Conservation (phyloP, 305 asterid genomes). For the Lippia alba region DNA sequence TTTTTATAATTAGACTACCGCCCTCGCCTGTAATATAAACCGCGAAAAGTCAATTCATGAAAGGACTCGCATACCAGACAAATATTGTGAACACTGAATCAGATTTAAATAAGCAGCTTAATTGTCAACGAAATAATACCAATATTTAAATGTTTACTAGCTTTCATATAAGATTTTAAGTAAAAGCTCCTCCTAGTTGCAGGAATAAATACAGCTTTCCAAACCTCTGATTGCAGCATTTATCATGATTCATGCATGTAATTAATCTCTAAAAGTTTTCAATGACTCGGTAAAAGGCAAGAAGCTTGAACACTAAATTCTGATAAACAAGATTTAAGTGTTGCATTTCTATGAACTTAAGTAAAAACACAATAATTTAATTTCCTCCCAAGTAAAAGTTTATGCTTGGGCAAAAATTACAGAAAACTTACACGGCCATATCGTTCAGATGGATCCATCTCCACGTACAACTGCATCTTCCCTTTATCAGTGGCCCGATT, state of each 20-base stretch:
- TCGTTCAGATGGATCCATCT: conserved; percentile 79
- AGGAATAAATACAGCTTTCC: background rate
- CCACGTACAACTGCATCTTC: conserved; percentile 54
- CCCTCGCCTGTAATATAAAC: conserved; percentile 3
- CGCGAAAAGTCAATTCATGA: conserved; percentile 27
- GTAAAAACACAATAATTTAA: background rate
- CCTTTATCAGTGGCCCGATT: conserved; percentile 42
- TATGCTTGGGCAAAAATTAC: background rate
- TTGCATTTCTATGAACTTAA: background rate
- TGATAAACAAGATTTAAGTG: too few relatives aligned
- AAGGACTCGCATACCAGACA: conserved; percentile 13
- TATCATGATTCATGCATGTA: conserved; percentile 26
- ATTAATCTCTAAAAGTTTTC: background rate
- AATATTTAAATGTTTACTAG: background rate
- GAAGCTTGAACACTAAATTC: background rate
- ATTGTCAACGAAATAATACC: background rate
- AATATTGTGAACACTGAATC: background rate
- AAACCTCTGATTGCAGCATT: background rate
- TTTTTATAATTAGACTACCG: conserved; percentile 18
- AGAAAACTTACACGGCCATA: conserved; percentile 68
- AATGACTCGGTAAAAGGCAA: background rate
- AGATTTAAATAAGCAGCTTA: background rate
- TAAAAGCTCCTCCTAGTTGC: background rate
- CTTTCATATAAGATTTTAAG: background rate
- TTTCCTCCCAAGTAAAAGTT: too few relatives aligned